Base-by-base conservation (phyloP, 164 flowering plant species). In the Stephania cephalantha region DNA sequence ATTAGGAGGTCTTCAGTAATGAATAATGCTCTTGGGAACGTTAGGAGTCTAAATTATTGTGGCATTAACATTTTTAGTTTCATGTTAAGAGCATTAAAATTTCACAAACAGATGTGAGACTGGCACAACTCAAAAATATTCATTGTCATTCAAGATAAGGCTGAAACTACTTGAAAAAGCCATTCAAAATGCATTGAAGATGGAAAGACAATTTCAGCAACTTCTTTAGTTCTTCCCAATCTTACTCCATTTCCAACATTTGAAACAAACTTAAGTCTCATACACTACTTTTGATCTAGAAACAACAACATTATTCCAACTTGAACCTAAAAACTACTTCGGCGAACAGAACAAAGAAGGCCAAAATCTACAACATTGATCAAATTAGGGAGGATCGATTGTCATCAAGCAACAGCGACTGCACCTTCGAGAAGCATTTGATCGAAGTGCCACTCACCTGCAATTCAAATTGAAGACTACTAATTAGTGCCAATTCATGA, bases 381-480 rank as follows among this genome's bases (percentile, higher is more conserved):
- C 10, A 50, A 50, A n/a, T 1, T 12, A 18, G 1, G 17, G 3
- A 9, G 25, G 1, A 71, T 71, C 15, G 42, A 35, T 53, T 9
- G 25, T 55, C 46, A 53, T 72, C 74, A 72, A 29, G 74, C 74
- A 72, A 13, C 68, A 6, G 46, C 67, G 5, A 31, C 66, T 53
- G 13, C 90, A 67, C 75, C 87, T 3, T 84, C 71, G 44, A 90
- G 96, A 20, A 94, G 92, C 92, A 85, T 87, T 79, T 94, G 94
- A 83, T 92, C 94, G n/a, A 94, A 92, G 85, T 94, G 93, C 98
- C 97, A 92, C 8, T 87, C 92, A 9, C 98, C 98, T 94, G 89
- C 73, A 72, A 77, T 68, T 44, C 9, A 77, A 45, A 18, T 46
- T 8, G 17, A 53, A 53, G 46, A 55, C 29, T 20, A 5, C 18